Conservation (phyloP, 1,284 basidiomycete species). For the Tilletia walkeri region DNA sequence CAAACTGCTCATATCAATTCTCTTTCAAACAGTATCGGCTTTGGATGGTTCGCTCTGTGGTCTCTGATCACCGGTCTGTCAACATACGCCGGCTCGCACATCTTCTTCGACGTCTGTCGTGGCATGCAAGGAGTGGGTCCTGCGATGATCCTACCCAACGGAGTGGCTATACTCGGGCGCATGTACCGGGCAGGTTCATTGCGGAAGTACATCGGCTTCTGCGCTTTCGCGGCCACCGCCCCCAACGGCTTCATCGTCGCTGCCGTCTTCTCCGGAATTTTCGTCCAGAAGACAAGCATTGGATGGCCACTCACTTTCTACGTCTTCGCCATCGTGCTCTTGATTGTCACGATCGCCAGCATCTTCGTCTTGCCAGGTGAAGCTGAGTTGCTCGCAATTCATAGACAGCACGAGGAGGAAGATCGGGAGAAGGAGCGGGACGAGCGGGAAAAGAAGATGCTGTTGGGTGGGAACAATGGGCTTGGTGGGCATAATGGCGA, state of each 20-base stretch:
- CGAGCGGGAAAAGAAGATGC: no score
- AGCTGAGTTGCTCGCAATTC: constrained; percentile 27
- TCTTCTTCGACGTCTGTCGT: constrained; percentile 44
- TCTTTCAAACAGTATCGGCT: constrained; percentile 28
- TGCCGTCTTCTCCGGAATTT: constrained; percentile 30
- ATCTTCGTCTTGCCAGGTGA: constrained; percentile 32
- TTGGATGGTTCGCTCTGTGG: constrained; percentile 27
- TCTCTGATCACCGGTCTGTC: constrained; percentile 36
- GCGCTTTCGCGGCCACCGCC: constrained; percentile 37
- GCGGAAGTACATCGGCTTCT: constrained; percentile 35
- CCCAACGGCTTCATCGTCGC: constrained; percentile 44
- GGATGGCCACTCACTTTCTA: constrained; percentile 44
- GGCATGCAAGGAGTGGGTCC: constrained; percentile 39
- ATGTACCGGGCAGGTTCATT: constrained; percentile 30
- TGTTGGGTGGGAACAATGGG: no score
- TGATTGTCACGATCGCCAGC: constrained; percentile 25
- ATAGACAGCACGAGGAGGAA: constrained; percentile 23
- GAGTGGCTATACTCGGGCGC: constrained; percentile 38
- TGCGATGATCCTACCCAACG: constrained; percentile 39
- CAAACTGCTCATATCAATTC: background rate
- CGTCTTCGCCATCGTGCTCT: constrained; percentile 30
- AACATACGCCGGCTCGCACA: constrained; percentile 28
- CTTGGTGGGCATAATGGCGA: no score
- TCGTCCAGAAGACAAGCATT: constrained; percentile 23
- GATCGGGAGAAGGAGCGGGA: constrained; percentile 7